Evolutionary conservation across 352 stramenopile species (phyloP), one percentile per base, ranked within the genome.

Genomic region (Pythium periplocum): DNA sequence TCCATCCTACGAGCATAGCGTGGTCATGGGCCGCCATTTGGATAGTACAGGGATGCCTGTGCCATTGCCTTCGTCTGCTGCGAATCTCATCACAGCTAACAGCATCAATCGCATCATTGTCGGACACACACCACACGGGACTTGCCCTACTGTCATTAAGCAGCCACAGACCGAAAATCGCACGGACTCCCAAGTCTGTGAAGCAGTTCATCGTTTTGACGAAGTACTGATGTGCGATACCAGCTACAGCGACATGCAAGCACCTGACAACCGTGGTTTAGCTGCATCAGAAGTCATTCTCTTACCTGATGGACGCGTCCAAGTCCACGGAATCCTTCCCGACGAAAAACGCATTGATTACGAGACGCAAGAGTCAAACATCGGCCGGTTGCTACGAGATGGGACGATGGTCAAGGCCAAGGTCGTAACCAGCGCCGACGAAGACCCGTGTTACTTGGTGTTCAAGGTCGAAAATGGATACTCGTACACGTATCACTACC

Each of bases 141-240:
- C 92, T 61, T 96, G 83, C 55, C 90, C 92, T 9, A 95, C 92
- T 0, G 75, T 97, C 17, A 75, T 92, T 39, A 85, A 78, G 43
- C 83, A 93, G 39, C 55, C 62, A 7, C 26, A 26, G 46, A 6
- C 39, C 8, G 41, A 52, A 45, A 62, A 26, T 26, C 17, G 17
- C 17, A 26, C 17, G 17, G 17, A 26, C 17, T 26, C 0, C 0
- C 17, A 26, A 26, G 17, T 26, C 17, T 26, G 17, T 26, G 41
- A 39, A 30, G 43, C 12, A 36, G 51, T 48, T 38, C 59, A 61
- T 30, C 59, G 42, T 37, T 87, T 96, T 39, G 53, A 79, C 56
- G 77, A 95, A 69, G 78, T 97, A 6, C 75, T 97, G 54, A 96
- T 94, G 62, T 95, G 86, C 36, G 92, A 98, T 66, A 98, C 90